phyloP scores from a whole-genome alignment of 1,284 basidiomycete species.

The Ganoderma resinaceum region DNA sequence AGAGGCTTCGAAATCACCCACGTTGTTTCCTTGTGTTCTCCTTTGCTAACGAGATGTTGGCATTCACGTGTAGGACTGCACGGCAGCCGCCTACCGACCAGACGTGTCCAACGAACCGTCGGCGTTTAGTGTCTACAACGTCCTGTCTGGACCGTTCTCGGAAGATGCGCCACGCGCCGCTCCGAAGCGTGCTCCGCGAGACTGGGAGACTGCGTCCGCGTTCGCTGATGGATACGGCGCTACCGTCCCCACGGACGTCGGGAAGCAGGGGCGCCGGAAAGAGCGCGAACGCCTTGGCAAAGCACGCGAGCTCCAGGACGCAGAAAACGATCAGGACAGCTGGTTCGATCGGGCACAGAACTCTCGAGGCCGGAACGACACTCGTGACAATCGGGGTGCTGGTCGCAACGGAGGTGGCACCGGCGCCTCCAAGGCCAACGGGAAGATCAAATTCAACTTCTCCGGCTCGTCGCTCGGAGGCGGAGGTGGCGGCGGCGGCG shows the following conservation, averaged over 20 bases:
- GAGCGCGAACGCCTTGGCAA: conserved; percentile 62
- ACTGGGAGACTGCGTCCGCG: conserved; percentile 40
- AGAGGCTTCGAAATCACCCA: neutral
- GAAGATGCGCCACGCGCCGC: conserved; percentile 45
- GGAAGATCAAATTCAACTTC: conserved; percentile 48
- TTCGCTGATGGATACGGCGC: conserved; percentile 53
- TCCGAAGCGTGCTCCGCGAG: conserved; percentile 35
- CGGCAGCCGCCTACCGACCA: conserved; percentile 53
- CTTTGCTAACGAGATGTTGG: conserved; percentile 1
- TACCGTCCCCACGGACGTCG: conserved; percentile 63
- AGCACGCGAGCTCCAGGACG: conserved; percentile 52
- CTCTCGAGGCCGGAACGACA: conserved; percentile 18
- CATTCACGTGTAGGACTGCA: conserved; percentile 68
- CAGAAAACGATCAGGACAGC: conserved; percentile 58
- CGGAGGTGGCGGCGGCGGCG: conserved; percentile 18
- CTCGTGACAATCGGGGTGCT: conserved; percentile 5
- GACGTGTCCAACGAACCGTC: conserved; percentile 67
- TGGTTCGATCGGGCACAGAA: conserved; percentile 59
- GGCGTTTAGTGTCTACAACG: conserved; percentile 78
- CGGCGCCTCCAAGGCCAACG: conserved; percentile 7
- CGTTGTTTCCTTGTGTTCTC: neutral
- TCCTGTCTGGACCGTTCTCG: conserved; percentile 78
- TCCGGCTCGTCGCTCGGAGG: conserved; percentile 19
- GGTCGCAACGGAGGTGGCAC: conserved; percentile 11
- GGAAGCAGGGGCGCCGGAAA: conserved; percentile 66